Conservation (phyloP, 2,329 filamentous ascomycete species). For the Aspergillus uvarum region DNA sequence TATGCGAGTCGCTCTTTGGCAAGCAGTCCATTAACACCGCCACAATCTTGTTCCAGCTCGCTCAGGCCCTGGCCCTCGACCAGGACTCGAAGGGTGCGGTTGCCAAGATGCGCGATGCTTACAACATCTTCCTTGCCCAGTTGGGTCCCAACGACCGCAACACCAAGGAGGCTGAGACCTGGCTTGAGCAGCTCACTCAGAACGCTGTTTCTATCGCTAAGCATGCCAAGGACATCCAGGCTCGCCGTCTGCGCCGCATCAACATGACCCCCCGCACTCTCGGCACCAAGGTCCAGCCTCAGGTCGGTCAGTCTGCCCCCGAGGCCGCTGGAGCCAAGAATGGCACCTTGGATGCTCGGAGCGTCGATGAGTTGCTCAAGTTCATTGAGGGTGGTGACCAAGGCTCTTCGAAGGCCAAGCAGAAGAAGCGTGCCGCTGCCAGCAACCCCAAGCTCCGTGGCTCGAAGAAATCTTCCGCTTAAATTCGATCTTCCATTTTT, state of each 20-base stretch:
- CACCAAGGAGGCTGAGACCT: conserved; percentile 95
- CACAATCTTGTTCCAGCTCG: conserved; percentile 93
- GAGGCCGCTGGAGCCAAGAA: conserved; percentile 47
- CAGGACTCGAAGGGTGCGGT: conserved; percentile 91
- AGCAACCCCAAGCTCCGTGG: conserved; percentile 47
- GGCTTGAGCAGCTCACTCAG: conserved; percentile 93
- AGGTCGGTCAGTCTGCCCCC: conserved; percentile 59
- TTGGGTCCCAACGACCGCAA: conserved; percentile 91
- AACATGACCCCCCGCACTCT: conserved; percentile 62
- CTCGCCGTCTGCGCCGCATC: conserved; percentile 69
- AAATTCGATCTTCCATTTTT: conserved; percentile 15
- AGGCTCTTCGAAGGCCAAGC: conserved; percentile 41
- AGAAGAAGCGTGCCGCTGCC: conserved; percentile 46
- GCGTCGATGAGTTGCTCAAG: conserved; percentile 87
- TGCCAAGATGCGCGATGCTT: conserved; percentile 90
- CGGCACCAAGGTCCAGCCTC: conserved; percentile 61
- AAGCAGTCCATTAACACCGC: conserved; percentile 89
- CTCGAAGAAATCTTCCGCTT: conserved; percentile 41
- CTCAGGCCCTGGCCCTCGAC: conserved; percentile 92
- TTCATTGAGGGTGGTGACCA: conserved; percentile 78
- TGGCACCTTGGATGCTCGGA: conserved; percentile 67
- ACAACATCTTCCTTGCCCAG: conserved; percentile 87
- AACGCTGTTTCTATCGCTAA: conserved; percentile 94
- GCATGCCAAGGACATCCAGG: conserved; percentile 83
- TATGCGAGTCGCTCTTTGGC: conserved; percentile 88